phyloP scores from a whole-genome alignment of 805 yeast species.

The Metschnikowia baotianmanensis region DNA sequence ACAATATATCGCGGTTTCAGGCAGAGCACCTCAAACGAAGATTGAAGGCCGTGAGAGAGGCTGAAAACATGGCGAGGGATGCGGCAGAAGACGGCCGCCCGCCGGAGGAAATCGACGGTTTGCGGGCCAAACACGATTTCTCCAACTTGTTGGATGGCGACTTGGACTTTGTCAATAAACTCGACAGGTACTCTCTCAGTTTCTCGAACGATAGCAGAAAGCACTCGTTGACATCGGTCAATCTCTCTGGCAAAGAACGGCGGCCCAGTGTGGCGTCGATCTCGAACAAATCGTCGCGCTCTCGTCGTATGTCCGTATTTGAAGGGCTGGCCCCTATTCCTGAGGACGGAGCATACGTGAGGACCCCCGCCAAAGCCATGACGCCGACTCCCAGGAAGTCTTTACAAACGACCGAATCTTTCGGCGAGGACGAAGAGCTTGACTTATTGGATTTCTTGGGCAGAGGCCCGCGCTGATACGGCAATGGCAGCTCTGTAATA shows the following conservation, averaged over 20 bases:
- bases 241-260: constrained; percentile 8
- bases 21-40: constrained; percentile 13
- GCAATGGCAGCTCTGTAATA: background rate
- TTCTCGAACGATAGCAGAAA: constrained; percentile 8
- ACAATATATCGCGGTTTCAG: constrained; percentile 25
- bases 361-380: background rate
- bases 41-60: constrained; percentile 1
- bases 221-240: constrained; percentile 4
- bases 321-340: constrained; percentile 18
- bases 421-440: constrained; percentile 31
- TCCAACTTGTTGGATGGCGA: constrained; percentile 35
- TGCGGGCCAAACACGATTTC: constrained; percentile 33
- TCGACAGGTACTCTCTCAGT: constrained; percentile 31
- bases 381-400: background rate
- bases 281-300: constrained; percentile 15
- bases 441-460: constrained; percentile 48
- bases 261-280: constrained; percentile 16
- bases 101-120: constrained; percentile 10
- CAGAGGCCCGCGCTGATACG: constrained; percentile 26
- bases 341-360: constrained; percentile 12
- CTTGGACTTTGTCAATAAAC: constrained; percentile 27
- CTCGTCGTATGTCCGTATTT: constrained; percentile 15
- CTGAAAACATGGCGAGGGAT: background rate
- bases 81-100: background rate
- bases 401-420: background rate